phyloP scores from a whole-genome alignment of 768 basidiomycete genomes.

The Lactarius quietus region DNA sequence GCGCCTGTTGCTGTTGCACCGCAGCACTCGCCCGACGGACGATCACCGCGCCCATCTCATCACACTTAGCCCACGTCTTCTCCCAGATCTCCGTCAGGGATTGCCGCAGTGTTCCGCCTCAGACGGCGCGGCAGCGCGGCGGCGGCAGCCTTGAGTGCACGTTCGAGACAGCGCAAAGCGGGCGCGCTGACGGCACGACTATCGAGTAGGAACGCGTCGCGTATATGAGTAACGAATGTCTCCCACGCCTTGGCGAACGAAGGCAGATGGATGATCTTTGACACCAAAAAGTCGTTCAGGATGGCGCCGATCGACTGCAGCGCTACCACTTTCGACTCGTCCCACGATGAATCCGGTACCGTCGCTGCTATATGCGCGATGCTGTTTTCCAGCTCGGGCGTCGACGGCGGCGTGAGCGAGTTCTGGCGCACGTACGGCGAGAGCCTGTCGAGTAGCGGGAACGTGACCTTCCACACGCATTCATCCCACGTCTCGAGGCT shows the following conservation, averaged over 20 bases:
- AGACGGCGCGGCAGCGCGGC: constrained; percentile 39
- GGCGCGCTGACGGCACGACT: constrained; percentile 67
- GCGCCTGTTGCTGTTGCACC: constrained; percentile 4
- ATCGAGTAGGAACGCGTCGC: constrained; percentile 65
- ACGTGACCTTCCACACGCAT: constrained; percentile 87
- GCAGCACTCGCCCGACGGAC: constrained; percentile 31
- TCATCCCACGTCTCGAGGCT: constrained; percentile 83
- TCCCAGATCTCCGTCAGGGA: constrained; percentile 50
- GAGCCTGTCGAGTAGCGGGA: constrained; percentile 76
- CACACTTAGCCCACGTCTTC: constrained; percentile 67
- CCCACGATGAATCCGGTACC: constrained; percentile 55
- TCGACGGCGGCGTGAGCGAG: constrained; percentile 16
- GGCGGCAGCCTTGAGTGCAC: constrained; percentile 58
- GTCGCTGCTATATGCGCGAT: not conserved
- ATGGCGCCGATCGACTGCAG: constrained; percentile 81
- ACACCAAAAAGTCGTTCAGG: constrained; percentile 71
- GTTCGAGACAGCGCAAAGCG: constrained; percentile 81
- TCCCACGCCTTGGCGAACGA: constrained; percentile 73
- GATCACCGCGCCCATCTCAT: constrained; percentile 57
- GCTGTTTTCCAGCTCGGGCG: constrained; percentile 19
- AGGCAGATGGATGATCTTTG: constrained; percentile 68
- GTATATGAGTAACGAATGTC: constrained; percentile 67
- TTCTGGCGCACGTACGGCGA: constrained; percentile 50
- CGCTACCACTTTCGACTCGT: constrained; percentile 85
- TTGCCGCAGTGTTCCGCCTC: constrained; percentile 31